Evolutionary conservation across 2,329 filamentous ascomycete genomes (phyloP), one percentile per base, ranked within the genome.

Genomic region (Cladosporium sp.): DNA sequence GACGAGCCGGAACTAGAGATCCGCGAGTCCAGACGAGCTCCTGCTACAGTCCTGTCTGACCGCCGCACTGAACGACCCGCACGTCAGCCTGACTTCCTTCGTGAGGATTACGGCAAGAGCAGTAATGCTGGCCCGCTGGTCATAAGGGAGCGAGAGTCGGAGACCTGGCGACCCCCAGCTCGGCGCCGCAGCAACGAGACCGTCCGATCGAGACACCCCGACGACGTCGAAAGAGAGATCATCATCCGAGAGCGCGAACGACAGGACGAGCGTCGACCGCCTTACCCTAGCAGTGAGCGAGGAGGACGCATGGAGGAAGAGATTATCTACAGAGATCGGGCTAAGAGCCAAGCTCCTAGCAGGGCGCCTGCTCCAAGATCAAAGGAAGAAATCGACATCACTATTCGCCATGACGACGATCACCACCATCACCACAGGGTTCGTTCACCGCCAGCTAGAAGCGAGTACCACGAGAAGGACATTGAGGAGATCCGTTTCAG

Each of bases 401-500:
- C 56, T 34, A 52, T 52, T 25, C 47, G 56, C 13, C 24, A 40
- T 10, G 58, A 54, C 51, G 56, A 49, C 40, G 42, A 45, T 8
- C 19, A 42, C 2, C 28, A 32, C 28, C 28, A 32, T 9, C 59
- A 50, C 17, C 54, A 45, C 40, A 25, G 39, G 34, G 54, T 34
- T 48, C 56, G 57, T 17, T 51, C 47, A 68, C 72, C 55, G 75
- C 75, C 65, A 63, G 67, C 60, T 51, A 65, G 62, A 9, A 64
- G 69, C 35, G 70, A 70, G 37, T 55, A 63, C 28, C 53, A 60
- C 20, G 65, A 63, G 57, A 56, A 60, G 4, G 67, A 69, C 13
- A 57, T 70, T 13, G 79, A 81, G 56, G 78, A 81, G 61, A 74
- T 81, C 57, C 74, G 76, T 58, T 79, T 81, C 69, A 66, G 76